Base-by-base conservation (phyloP, 768 basidiomycete species). In the Tulasnella sp. region DNA sequence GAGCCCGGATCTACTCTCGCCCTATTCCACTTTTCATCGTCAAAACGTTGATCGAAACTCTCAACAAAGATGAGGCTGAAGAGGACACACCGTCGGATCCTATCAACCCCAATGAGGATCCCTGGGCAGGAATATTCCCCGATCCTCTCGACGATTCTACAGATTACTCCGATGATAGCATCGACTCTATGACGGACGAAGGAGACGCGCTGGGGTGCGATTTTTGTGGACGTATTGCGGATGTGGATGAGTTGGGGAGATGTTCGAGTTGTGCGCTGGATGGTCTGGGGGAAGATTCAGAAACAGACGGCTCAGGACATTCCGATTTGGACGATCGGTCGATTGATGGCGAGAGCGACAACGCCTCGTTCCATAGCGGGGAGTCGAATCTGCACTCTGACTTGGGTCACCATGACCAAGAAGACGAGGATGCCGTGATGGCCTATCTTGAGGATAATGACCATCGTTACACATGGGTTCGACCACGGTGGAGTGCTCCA, bases 11-110 rank as follows among this genome's bases (percentile, higher is more conserved):
- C 22, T 27, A 31, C 2, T 50, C 24, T 5, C 7, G 22, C 13
- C 48, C 48, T 5, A 28, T 50, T 25, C 48, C 29, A 29, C n/a
- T 50, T 27, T 50, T 50, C 33, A 25, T 50, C 6, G 25, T 50
- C 48, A 50, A 50, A 20, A 20, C 48, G 3, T 24, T 50, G 22
- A 31, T 50, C 2, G 48, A 50, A 29, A 25, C 37, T 4, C 39
- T 50, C 48, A 25, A 50, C n/a, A 35, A 35, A 2, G 37, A 39
- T 20, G 35, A 25, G 6, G 47, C 37, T 25, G n/a, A n/a, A n/a
- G n/a, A n/a, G n/a, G n/a, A n/a, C n/a, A n/a, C n/a, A n/a, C n/a
- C n/a, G n/a, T n/a, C n/a, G n/a, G n/a, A n/a, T n/a, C n/a, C n/a
- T 4, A 50, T 50, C 48, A 25, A 50, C n/a, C 48, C 48, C 3